A percentile compares a stretch with the other conserved stretches of the same genome.
These are phyloP conservation scores for Cichorium intybus DNA, from an alignment of 140 eudicot species.

Conservation along the genomic window DNA sequence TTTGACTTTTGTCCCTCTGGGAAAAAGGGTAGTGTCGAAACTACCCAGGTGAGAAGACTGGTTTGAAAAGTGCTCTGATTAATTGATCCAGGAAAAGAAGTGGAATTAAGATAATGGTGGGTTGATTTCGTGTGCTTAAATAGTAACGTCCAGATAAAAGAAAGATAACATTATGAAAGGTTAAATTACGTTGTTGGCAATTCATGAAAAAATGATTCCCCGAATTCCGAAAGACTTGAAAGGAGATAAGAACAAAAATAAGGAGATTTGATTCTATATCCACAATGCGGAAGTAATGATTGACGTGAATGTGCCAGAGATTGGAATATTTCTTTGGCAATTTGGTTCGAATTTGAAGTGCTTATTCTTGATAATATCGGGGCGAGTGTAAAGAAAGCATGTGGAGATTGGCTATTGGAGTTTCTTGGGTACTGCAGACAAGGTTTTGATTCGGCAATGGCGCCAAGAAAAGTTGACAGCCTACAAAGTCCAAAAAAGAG, in stretches of 20 bases:
- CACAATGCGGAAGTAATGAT: constrained; percentile 20
- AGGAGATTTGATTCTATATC: constrained; percentile 5
- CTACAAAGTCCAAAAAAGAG: constrained; percentile 13
- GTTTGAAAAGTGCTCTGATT: neutral
- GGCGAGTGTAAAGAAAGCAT: constrained; percentile 7
- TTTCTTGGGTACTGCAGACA: neutral
- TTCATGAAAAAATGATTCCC: neutral
- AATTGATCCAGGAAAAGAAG: neutral
- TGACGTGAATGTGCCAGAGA: constrained; percentile 22
- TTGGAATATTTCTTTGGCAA: constrained; percentile 16
- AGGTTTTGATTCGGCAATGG: constrained; percentile 18
- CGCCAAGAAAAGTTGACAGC: constrained; percentile 1
- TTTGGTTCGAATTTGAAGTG: constrained; percentile 11
- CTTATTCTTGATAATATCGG: constrained; percentile 13
- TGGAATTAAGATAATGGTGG: constrained; percentile 9
- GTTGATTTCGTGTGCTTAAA: constrained; percentile 15
- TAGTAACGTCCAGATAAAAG: neutral
- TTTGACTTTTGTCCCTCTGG: neutral
- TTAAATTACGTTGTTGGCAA: constrained; percentile 23
- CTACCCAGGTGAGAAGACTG: constrained; percentile 19
- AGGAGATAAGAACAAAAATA: neutral
- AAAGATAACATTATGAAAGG: neutral
- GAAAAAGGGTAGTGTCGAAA: neutral
- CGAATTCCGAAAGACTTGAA: constrained; percentile 2
- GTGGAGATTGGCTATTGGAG: constrained; percentile 8